Evolutionary conservation across 78 protist species (phyloP).

Genomic region (Speleostelium caveatum): DNA sequence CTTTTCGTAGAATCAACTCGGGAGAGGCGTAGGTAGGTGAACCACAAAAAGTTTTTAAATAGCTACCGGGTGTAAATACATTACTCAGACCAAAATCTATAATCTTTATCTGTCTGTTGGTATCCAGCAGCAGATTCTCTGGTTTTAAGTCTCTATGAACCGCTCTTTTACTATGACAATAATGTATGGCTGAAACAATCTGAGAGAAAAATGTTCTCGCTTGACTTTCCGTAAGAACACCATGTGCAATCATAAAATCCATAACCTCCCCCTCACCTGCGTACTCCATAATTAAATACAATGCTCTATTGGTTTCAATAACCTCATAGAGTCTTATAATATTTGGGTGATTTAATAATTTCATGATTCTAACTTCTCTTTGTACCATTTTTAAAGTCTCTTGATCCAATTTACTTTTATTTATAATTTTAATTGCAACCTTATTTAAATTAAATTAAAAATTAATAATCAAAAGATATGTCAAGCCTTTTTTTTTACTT

Average conservation of each 20-base stretch:
- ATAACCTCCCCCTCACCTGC: slow-evolving; percentile 91
- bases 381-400: slow-evolving; percentile 77
- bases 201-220: slow-evolving; percentile 90
- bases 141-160: slow-evolving; percentile 92
- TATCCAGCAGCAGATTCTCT: slow-evolving; percentile 93
- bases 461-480: slow-evolving; percentile 11
- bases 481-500: background rate
- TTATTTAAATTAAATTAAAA: background rate
- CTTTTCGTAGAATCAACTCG: slow-evolving; percentile 84
- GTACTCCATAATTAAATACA: slow-evolving; percentile 87
- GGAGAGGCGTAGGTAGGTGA: slow-evolving; percentile 93
- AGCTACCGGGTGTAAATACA: slow-evolving; percentile 76
- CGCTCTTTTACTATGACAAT: slow-evolving; percentile 85
- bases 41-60: slow-evolving; percentile 94
- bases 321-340: slow-evolving; percentile 85
- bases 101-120: slow-evolving; percentile 89
- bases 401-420: slow-evolving; percentile 66
- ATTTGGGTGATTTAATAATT: slow-evolving; percentile 74
- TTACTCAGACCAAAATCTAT: slow-evolving; percentile 94
- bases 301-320: slow-evolving; percentile 68
- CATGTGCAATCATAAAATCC: slow-evolving; percentile 90
- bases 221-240: slow-evolving; percentile 84
- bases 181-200: slow-evolving; percentile 85
- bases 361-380: slow-evolving; percentile 85
- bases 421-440: slow-evolving; percentile 85